Conservation (phyloP, 495 filamentous ascomycete genomes). For the Hyaloscypha finlandica region DNA sequence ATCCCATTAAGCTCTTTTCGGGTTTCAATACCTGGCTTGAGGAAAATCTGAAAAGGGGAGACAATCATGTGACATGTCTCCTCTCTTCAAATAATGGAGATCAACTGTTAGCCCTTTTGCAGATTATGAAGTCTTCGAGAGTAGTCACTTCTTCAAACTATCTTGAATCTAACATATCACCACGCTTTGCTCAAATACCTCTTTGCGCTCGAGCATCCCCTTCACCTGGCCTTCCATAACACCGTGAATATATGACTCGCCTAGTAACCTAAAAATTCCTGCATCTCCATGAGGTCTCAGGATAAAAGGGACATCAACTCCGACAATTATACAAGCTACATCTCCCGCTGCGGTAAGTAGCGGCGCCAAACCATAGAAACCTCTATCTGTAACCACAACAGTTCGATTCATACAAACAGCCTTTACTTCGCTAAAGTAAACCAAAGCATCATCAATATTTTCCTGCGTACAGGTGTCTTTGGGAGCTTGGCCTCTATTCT, state of each 20-base stretch:
- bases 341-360: constrained; percentile 7
- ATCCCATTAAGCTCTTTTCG: too few relatives aligned
- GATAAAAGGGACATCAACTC: constrained; percentile 12
- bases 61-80: too few relatives aligned
- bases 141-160: too few relatives aligned
- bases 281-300: neutral
- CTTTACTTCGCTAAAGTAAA: constrained; percentile 5
- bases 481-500: neutral
- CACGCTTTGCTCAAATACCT: constrained; percentile 10
- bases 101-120: too few relatives aligned
- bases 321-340: constrained; percentile 9
- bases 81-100: too few relatives aligned
- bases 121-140: too few relatives aligned
- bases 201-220: constrained; percentile 9
- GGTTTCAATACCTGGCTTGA: too few relatives aligned
- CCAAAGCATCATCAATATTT: constrained; percentile 7
- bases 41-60: too few relatives aligned
- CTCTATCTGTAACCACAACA: constrained; percentile 2
- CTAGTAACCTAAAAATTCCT: constrained; percentile 1
- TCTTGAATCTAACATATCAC: neutral
- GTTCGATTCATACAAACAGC: constrained; percentile 5
- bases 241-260: constrained; percentile 16
- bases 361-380: constrained; percentile 14
- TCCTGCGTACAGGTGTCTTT: neutral
- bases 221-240: constrained; percentile 17